phyloP scores from a whole-genome alignment of 2,329 filamentous ascomycete species.

The Colletotrichum sp. region DNA sequence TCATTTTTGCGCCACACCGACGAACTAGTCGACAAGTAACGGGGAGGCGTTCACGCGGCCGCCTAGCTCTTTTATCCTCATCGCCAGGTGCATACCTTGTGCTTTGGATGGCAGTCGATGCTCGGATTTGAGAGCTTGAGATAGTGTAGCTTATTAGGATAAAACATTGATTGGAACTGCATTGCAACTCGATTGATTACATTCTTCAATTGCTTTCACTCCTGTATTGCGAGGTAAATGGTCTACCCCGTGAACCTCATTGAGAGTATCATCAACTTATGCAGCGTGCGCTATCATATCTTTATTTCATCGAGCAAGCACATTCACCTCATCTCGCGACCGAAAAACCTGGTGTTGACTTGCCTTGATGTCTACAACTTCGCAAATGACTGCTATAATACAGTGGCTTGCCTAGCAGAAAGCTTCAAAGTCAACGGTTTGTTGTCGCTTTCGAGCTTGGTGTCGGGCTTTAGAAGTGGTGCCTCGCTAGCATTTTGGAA shows the following conservation, averaged over 20 bases:
- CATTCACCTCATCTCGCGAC: background rate
- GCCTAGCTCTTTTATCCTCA: background rate
- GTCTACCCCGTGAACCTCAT: fast-evolving
- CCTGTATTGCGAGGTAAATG: background rate
- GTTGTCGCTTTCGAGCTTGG: fast-evolving
- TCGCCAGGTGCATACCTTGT: background rate
- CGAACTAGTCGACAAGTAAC: background rate
- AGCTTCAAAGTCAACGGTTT: fast-evolving
- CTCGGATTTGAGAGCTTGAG: background rate
- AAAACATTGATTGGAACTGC: fast-evolving
- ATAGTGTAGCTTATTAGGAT: background rate
- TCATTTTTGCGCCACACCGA: background rate
- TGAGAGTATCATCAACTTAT: background rate
- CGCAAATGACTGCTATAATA: background rate
- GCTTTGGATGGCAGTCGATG: background rate
- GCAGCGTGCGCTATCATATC: fast-evolving
- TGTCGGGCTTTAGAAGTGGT: background rate
- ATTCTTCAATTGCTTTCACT: fast-evolving
- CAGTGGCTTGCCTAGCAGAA: background rate
- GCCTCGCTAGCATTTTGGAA: fast-evolving
- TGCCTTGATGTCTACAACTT: fast-evolving
- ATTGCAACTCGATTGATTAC: fast-evolving
- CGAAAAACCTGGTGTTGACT: background rate
- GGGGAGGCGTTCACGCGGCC: background rate
- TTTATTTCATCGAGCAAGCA: background rate